phyloP scores from a whole-genome alignment of 2,329 filamentous ascomycete species.

The Cytospora chrysosperma region DNA sequence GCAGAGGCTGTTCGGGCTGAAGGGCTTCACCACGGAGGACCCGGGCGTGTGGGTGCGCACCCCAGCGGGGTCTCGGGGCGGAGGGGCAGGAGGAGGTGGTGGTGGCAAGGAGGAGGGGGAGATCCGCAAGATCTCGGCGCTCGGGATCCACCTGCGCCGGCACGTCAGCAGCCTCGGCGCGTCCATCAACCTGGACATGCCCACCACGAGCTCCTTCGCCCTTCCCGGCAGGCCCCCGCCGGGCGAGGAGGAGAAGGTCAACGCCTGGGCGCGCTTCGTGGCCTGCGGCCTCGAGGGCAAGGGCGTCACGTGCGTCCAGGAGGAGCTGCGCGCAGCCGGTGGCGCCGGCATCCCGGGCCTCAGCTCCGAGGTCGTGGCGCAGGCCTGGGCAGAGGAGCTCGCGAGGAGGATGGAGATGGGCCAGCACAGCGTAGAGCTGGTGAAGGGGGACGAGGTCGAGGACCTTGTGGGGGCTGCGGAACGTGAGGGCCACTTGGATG shows the following conservation, averaged over 20 bases:
- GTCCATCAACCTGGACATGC: constrained; percentile 72
- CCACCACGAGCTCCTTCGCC: constrained; percentile 37
- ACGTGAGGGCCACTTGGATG: constrained; percentile 12
- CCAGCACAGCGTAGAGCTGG: constrained; percentile 3
- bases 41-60: constrained; percentile 77
- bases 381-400: constrained; percentile 24
- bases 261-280: constrained; percentile 71
- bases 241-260: constrained; percentile 51
- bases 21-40: constrained; percentile 65
- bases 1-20: constrained; percentile 53
- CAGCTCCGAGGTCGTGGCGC: constrained; percentile 18
- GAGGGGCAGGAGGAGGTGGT: background rate
- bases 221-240: background rate
- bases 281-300: constrained; percentile 84
- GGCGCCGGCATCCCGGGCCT: constrained; percentile 13
- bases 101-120: too few relatives aligned
- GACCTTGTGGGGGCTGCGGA: constrained; percentile 10
- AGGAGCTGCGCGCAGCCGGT: constrained; percentile 41
- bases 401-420: constrained; percentile 17
- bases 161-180: constrained; percentile 84
- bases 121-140: constrained; percentile 76
- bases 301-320: constrained; percentile 70
- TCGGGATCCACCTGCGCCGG: constrained; percentile 87
- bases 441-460: constrained; percentile 11
- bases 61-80: constrained; percentile 28